These are phyloP conservation scores for Pseudovirgaria hyperparasitica DNA, from an alignment of 2,329 filamentous ascomycete species.

Conservation along the genomic window DNA sequence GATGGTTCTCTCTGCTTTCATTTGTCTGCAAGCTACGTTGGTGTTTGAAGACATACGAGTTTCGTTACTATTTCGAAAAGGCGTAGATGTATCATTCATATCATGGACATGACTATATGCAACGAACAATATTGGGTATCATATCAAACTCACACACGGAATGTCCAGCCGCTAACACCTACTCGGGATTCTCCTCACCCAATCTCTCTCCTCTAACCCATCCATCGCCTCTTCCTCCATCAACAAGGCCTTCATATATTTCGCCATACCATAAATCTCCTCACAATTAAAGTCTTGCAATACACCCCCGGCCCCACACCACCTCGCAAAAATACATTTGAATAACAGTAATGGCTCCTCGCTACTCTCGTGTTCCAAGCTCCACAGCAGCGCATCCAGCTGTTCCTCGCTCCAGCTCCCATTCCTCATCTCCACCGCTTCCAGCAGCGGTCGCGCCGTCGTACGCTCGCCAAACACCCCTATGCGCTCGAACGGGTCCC, in stretches of 20 bases:
- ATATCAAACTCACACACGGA: too few relatives aligned
- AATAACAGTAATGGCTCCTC: conserved; percentile 9
- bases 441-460: conserved; percentile 8
- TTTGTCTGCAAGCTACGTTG: too few relatives aligned
- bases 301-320: conserved; percentile 13
- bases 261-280: conserved; percentile 15
- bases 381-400: conserved; percentile 18
- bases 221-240: conserved; percentile 8
- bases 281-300: conserved; percentile 17
- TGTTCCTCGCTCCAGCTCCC: conserved; percentile 22
- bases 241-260: conserved; percentile 10
- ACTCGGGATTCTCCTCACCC: conserved; percentile 18
- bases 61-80: too few relatives aligned
- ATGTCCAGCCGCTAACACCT: too few relatives aligned
- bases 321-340: conserved; percentile 13
- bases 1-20: too few relatives aligned
- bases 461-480: conserved; percentile 23
- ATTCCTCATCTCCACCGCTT: conserved; percentile 5
- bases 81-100: too few relatives aligned
- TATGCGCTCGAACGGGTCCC: conserved; percentile 24
- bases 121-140: too few relatives aligned
- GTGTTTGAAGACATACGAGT: too few relatives aligned
- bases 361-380: conserved; percentile 14
- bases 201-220: conserved; percentile 12
- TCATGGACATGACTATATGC: too few relatives aligned